Evolutionary conservation across 495 filamentous ascomycete genomes (phyloP).

Genomic region (Amorphotheca resinae): DNA sequence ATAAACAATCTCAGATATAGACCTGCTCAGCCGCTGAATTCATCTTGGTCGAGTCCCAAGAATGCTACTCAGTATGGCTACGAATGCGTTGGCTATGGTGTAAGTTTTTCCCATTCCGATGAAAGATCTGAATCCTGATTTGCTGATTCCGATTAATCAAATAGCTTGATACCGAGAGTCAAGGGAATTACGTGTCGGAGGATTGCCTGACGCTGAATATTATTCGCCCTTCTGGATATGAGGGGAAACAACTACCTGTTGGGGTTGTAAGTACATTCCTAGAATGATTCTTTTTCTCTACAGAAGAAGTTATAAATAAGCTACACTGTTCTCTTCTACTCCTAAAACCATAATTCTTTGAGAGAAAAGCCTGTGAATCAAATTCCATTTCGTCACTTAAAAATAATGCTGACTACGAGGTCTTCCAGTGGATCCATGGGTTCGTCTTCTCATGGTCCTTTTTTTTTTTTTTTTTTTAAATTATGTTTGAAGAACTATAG

Average conservation of each 20-base stretch:
- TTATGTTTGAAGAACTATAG: background rate
- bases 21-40: slow-evolving; percentile 20
- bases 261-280: background rate
- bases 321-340: too few relatives aligned
- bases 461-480: too few relatives aligned
- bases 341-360: too few relatives aligned
- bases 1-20: background rate
- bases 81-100: slow-evolving; percentile 32
- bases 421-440: background rate
- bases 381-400: too few relatives aligned
- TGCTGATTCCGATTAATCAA: too few relatives aligned
- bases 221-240: slow-evolving; percentile 25
- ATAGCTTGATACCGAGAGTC: background rate
- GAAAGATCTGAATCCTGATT: too few relatives aligned
- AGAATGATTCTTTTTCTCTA: too few relatives aligned
- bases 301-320: too few relatives aligned
- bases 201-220: slow-evolving; percentile 45
- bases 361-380: too few relatives aligned
- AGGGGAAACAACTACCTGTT: slow-evolving; percentile 23
- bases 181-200: slow-evolving; percentile 22
- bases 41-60: slow-evolving; percentile 19
- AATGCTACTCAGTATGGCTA: slow-evolving; percentile 26
- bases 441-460: background rate
- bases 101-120: background rate
- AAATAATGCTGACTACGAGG: background rate